Percentiles rank a stretch among this genome's conserved stretches.
Evolutionary conservation across 2,329 filamentous ascomycete species (phyloP).

Genomic region (Alternaria brassicicola): DNA sequence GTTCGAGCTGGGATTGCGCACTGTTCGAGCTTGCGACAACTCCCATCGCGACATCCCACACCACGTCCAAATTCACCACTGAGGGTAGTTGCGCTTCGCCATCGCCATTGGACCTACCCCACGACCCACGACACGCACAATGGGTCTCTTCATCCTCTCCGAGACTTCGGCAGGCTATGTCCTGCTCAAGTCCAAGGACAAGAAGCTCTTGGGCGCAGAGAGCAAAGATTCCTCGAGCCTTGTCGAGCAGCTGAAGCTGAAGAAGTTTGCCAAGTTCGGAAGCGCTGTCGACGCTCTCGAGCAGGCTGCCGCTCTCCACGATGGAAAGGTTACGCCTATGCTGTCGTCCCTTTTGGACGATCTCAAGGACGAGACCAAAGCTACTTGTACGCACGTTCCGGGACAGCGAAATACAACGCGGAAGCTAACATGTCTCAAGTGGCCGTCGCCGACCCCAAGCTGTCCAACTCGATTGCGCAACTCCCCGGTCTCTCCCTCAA

Average conservation of each 20-base stretch:
- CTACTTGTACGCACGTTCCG: slow-evolving; percentile 59
- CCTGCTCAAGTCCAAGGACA: slow-evolving; percentile 97
- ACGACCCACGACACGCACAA: slow-evolving; percentile 25
- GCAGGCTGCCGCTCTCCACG: slow-evolving; percentile 76
- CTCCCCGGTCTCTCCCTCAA: slow-evolving; percentile 86
- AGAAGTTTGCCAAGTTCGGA: slow-evolving; percentile 96
- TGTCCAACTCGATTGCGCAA: slow-evolving; percentile 89
- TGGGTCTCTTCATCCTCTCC: slow-evolving; percentile 52
- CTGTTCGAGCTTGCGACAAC: slow-evolving; percentile 22
- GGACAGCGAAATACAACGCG: not conserved
- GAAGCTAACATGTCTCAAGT: slow-evolving; percentile 50
- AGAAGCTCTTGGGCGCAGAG: slow-evolving; percentile 86
- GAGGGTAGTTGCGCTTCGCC: slow-evolving; percentile 14
- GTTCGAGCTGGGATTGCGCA: slow-evolving; percentile 16
- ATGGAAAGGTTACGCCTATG: slow-evolving; percentile 93
- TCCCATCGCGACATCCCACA: slow-evolving; percentile 24
- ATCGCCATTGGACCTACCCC: slow-evolving; percentile 10
- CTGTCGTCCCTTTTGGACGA: slow-evolving; percentile 81
- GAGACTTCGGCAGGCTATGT: slow-evolving; percentile 79
- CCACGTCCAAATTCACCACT: slow-evolving; percentile 19
- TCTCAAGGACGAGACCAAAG: slow-evolving; percentile 97
- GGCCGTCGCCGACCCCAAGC: slow-evolving; percentile 90
- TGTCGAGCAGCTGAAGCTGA: slow-evolving; percentile 90
- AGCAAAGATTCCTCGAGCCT: slow-evolving; percentile 82
- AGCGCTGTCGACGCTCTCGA: slow-evolving; percentile 88